These are phyloP conservation scores for Aspergillus eucalypticola DNA, from an alignment of 2,329 filamentous ascomycete genomes.

Conservation along the genomic window DNA sequence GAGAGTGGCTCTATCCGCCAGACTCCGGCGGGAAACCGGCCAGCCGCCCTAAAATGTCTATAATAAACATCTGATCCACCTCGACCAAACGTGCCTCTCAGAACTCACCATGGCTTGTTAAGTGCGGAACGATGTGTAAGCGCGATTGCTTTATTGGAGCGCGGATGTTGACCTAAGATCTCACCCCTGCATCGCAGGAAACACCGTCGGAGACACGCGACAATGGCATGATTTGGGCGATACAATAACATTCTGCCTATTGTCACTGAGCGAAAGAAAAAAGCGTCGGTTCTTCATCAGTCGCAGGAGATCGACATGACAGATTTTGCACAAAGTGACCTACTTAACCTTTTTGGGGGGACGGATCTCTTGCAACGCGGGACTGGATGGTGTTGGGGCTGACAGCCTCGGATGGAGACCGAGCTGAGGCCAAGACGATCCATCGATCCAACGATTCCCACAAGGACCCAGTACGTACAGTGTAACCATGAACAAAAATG, in stretches of 20 bases:
- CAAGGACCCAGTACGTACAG: background rate
- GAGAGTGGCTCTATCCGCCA: background rate
- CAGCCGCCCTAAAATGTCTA: background rate
- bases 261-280: background rate
- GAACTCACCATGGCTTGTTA: too few relatives aligned
- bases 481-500: background rate
- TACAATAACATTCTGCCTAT: too few relatives aligned
- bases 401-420: too few relatives aligned
- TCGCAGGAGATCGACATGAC: too few relatives aligned
- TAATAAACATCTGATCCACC: too few relatives aligned
- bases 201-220: background rate
- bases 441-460: too few relatives aligned
- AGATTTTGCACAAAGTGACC: fast-evolving
- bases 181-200: background rate
- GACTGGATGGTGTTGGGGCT: too few relatives aligned
- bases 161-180: background rate
- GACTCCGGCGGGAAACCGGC: background rate
- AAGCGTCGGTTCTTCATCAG: background rate
- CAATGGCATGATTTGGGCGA: background rate
- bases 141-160: background rate
- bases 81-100: too few relatives aligned
- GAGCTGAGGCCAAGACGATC: too few relatives aligned
- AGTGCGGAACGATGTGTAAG: background rate
- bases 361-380: too few relatives aligned
- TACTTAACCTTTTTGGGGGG: too few relatives aligned